These are phyloP conservation scores for Friedmanniomyces simplex DNA, from an alignment of 495 filamentous ascomycete genomes.

Conservation along the genomic window DNA sequence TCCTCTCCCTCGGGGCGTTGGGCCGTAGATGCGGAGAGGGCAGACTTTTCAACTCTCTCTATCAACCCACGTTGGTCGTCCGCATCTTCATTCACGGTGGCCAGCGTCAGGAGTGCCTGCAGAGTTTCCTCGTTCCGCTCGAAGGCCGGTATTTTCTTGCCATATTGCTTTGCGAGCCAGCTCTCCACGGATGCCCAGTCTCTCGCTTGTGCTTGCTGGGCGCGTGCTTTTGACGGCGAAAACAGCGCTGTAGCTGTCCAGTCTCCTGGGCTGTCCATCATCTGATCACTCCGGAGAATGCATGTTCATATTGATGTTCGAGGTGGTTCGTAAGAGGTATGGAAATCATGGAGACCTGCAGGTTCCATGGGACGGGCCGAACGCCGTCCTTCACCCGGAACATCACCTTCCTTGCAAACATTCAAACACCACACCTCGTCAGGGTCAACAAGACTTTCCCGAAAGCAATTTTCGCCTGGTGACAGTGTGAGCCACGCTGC, in stretches of 20 bases:
- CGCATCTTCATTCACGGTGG: conserved; percentile 66
- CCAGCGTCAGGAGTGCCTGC: conserved; percentile 61
- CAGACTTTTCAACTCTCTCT: conserved; percentile 48
- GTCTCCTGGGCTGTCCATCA: conserved; percentile 15
- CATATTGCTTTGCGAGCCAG: conserved; percentile 65
- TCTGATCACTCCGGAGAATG: too few relatives aligned
- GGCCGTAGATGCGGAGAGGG: conserved; percentile 24
- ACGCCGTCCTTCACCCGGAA: too few relatives aligned
- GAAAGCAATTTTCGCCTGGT: too few relatives aligned
- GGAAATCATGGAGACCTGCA: too few relatives aligned
- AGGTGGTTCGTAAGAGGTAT: too few relatives aligned
- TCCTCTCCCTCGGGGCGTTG: background rate
- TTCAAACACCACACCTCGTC: too few relatives aligned
- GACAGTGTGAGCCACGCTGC: too few relatives aligned
- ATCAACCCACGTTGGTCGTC: conserved; percentile 59
- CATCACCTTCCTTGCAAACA: too few relatives aligned
- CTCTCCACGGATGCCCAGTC: conserved; percentile 81
- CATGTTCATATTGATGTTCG: too few relatives aligned
- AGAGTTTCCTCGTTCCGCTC: conserved; percentile 82
- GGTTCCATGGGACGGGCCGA: too few relatives aligned
- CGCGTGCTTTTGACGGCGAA: conserved; percentile 58
- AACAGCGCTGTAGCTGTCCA: conserved; percentile 53
- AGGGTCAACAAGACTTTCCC: too few relatives aligned
- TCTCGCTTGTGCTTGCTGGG: conserved; percentile 54
- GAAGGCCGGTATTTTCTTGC: conserved; percentile 51